Base-by-base conservation (phyloP, 192 early-diverging fungal species). In the Entophlyctis helioformis region DNA sequence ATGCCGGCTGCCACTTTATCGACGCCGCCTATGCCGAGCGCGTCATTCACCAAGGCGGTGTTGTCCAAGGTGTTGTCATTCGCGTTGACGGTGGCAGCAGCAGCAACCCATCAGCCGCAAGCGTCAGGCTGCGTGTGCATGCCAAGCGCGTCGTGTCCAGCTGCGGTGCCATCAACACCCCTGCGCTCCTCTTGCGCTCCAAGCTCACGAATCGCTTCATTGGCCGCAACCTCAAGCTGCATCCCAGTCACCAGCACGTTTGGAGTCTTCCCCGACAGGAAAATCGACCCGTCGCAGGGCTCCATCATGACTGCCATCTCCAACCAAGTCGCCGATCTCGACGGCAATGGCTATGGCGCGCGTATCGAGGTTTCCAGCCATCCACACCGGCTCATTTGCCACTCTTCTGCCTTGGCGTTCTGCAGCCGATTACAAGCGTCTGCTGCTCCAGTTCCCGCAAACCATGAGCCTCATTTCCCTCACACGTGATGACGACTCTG, bases 291-390 rank as follows among this genome's bases (percentile, higher is more conserved):
- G 0, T 51, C 26, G 19, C 25, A 48, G n/a, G 62, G 62, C 9
- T 63, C 76, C 11, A 82, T 83, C 24, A 81, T 85, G 78, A 84
- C 79, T 1, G 69, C 82, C 12, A 62, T 86, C 49, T 63, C 57
- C 47, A 58, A 60, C 10, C 65, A 66, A 4, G 63, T 54, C 1
- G 78, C 80, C 28, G 72, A 85, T 41, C 46, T 66, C 0, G 74
- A 81, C 45, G 74, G n/a, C n/a, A n/a, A n/a, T n/a, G n/a, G n/a
- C n/a, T n/a, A n/a, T n/a, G n/a, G n/a, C n/a, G n/a, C n/a, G 77
- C 16, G 38, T 69, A 46, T 88, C 7, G 81, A 85, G 33, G 68
- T 78, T n/a, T n/a, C 66, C 66, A 18, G 51, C 61, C 23, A 50
- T 67, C 38, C 82, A 76, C 53, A 77, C 82, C 1, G 67, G 50